A percentile compares a stretch with the other conserved stretches of the same genome.
Evolutionary conservation across 23 red algal species (phyloP).

Genomic region (Gracilaria gracilis): DNA sequence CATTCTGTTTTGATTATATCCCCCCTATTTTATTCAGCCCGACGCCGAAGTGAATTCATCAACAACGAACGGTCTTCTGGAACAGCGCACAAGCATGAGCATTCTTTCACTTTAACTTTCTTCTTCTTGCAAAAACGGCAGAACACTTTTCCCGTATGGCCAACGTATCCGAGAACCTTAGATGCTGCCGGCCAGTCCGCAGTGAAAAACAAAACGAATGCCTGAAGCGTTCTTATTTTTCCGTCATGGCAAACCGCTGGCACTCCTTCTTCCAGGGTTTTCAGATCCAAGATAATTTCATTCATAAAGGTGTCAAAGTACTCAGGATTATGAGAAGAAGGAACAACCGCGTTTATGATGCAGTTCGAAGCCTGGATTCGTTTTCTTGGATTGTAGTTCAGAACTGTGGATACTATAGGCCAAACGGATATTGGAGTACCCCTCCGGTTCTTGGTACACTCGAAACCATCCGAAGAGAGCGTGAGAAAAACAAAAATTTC

Average conservation of each 20-base stretch:
- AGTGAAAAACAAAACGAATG: constrained; percentile 10
- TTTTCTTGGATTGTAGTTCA: not conserved
- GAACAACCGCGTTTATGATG: not conserved
- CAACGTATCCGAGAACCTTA: constrained; percentile 10
- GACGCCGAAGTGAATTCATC: not conserved
- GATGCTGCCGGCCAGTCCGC: constrained; percentile 17
- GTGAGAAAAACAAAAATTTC: constrained; percentile 32
- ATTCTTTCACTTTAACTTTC: not conserved
- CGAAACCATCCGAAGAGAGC: constrained; percentile 13
- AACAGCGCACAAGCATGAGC: not conserved
- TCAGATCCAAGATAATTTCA: constrained; percentile 4
- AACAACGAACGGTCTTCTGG: not conserved
- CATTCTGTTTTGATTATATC: not conserved
- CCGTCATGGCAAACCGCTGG: not conserved
- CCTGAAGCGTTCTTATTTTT: not conserved
- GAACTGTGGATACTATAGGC: not conserved
- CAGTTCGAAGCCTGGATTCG: constrained; percentile 3
- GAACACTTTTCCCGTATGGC: not conserved
- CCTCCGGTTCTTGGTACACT: not conserved
- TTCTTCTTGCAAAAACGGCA: constrained; percentile 10
- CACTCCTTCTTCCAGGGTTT: constrained; percentile 5
- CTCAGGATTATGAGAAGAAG: constrained; percentile 1
- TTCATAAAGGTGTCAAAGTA: constrained; percentile 29
- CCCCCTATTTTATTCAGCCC: not conserved
- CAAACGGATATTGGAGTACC: constrained; percentile 11